Conservation (phyloP, 176 grass and related monocot genomes). For the Oryza nivara region DNA sequence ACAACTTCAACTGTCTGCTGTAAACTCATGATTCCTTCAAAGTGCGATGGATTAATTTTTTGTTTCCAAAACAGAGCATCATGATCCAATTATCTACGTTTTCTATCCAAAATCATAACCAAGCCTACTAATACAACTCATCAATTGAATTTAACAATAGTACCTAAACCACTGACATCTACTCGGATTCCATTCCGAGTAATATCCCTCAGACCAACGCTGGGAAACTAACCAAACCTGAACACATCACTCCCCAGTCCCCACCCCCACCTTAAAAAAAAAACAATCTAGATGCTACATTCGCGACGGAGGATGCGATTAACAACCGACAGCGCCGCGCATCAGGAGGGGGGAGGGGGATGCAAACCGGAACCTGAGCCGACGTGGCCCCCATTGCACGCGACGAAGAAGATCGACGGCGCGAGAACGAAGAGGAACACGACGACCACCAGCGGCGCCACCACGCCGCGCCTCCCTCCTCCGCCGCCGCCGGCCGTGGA, state of each 20-base stretch:
- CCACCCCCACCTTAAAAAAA: neutral
- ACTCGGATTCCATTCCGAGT: neutral
- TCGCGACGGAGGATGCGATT: neutral
- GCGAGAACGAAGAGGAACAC: conserved; percentile 73
- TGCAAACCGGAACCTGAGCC: conserved; percentile 55
- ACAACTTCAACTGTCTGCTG: neutral
- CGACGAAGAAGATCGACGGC: conserved; percentile 60
- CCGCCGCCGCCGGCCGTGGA: conserved; percentile 18
- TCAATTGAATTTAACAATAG: conserved; percentile 6
- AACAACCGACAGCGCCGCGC: neutral
- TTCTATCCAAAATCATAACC: neutral
- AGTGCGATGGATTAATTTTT: neutral
- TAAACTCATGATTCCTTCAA: neutral
- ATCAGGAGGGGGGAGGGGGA: neutral
- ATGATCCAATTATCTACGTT: neutral
- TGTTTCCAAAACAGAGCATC: neutral
- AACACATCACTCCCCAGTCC: neutral
- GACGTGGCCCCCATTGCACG: conserved; percentile 51
- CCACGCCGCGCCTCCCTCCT: conserved; percentile 52
- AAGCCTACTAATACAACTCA: conserved; percentile 8
- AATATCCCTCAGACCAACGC: neutral
- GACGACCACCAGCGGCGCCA: conserved; percentile 58
- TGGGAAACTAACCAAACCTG: neutral
- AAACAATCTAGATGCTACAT: too few species aligned
- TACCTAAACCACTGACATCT: conserved; percentile 24